A percentile compares a stretch with the other conserved stretches of the same genome.
phyloP scores from a whole-genome alignment of 2,329 filamentous ascomycete genomes.

The Aspergillus caelatus region DNA sequence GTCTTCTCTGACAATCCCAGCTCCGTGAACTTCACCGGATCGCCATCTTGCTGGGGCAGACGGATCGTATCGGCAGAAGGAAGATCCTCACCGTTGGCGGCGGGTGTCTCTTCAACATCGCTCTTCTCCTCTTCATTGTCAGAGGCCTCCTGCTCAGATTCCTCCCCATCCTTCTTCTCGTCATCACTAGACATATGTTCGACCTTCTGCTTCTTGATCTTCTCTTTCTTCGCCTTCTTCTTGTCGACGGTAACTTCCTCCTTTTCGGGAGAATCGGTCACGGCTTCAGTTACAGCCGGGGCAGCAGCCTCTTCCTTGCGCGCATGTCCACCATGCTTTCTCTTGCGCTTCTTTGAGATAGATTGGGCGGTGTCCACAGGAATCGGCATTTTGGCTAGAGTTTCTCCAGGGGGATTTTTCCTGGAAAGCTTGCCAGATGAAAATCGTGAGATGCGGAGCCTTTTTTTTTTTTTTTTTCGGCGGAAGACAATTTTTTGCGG shows the following conservation, averaged over 20 bases:
- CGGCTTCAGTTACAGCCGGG: constrained; percentile 26
- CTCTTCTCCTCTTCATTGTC: constrained; percentile 32
- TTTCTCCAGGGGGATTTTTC: constrained; percentile 11
- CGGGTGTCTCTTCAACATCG: constrained; percentile 29
- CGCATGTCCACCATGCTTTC: constrained; percentile 40
- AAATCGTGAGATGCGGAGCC: background rate
- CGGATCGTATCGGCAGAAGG: constrained; percentile 56
- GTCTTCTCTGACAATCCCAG: constrained; percentile 86
- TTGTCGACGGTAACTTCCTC: constrained; percentile 20
- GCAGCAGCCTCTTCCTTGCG: constrained; percentile 29
- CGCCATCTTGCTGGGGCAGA: constrained; percentile 59
- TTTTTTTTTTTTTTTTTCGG: constrained; percentile 4
- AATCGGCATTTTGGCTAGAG: constrained; percentile 33
- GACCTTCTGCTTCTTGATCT: constrained; percentile 43
- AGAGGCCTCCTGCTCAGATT: constrained; percentile 38
- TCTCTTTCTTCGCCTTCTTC: constrained; percentile 28
- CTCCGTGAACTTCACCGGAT: constrained; percentile 74
- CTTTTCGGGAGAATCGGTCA: constrained; percentile 22
- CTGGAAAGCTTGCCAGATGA: background rate
- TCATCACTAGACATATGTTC: constrained; percentile 40
- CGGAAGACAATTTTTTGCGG: constrained; percentile 10
- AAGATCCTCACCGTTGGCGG: constrained; percentile 47
- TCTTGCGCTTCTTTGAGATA: constrained; percentile 49
- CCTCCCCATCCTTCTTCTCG: constrained; percentile 31
- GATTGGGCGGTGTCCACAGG: constrained; percentile 43